Conservation (phyloP, 2,329 filamentous ascomycete species). For the Hypocreales sp. region DNA sequence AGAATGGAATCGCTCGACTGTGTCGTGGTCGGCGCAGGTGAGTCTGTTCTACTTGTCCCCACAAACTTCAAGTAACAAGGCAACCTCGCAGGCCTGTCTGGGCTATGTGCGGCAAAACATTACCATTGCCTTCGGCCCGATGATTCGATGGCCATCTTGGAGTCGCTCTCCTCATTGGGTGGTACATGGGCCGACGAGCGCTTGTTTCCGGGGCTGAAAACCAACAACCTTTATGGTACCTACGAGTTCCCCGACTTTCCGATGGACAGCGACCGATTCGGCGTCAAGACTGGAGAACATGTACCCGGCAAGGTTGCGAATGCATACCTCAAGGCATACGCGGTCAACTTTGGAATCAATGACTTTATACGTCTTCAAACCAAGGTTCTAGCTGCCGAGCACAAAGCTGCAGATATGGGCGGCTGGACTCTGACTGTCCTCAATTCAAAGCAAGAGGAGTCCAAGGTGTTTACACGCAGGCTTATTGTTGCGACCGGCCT, state of each 20-base stretch:
- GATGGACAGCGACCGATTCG: slow-evolving; percentile 41
- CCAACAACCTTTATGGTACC: slow-evolving; percentile 59
- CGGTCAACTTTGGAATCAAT: slow-evolving; percentile 24
- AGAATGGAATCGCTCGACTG: slow-evolving; percentile 28
- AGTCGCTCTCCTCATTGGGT: slow-evolving; percentile 40
- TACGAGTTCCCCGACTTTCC: slow-evolving; percentile 64
- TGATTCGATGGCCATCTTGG: slow-evolving; percentile 40
- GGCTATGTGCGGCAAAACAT: slow-evolving; percentile 45
- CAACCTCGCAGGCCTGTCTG: slow-evolving; percentile 21
- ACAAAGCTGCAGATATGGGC: slow-evolving; percentile 16
- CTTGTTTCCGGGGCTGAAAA: slow-evolving; percentile 53
- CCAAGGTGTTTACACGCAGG: slow-evolving; percentile 23
- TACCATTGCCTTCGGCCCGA: slow-evolving; percentile 42
- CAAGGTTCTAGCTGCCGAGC: slow-evolving; percentile 26
- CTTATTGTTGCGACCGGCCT: slow-evolving; percentile 40
- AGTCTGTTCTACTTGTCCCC: slow-evolving; percentile 7
- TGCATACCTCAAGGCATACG: slow-evolving; percentile 30
- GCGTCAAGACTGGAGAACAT: slow-evolving; percentile 26
- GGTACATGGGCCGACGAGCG: slow-evolving; percentile 56
- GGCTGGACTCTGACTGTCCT: slow-evolving; percentile 26
- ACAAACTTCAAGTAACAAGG: not conserved
- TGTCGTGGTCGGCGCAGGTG: slow-evolving; percentile 38
- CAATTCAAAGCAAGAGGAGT: slow-evolving; percentile 4
- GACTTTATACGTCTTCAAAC: slow-evolving; percentile 22
- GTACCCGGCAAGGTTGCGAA: slow-evolving; percentile 31